These are phyloP conservation scores for Backusella luteola DNA, from an alignment of 192 early-diverging fungal genomes.

Conservation along the genomic window DNA sequence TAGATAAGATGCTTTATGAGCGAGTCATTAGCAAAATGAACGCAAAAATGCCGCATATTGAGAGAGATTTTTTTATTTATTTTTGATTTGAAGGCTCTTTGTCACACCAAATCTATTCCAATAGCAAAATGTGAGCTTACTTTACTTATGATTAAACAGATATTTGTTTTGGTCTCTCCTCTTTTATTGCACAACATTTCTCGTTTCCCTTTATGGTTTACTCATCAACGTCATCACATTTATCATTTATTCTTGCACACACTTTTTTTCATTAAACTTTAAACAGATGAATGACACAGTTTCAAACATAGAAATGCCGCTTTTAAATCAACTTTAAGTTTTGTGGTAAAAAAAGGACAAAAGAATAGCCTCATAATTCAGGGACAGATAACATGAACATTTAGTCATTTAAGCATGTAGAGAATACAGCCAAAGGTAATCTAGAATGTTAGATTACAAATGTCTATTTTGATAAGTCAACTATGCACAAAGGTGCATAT, in stretches of 20 bases:
- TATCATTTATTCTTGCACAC: neutral
- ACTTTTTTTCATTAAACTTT: neutral
- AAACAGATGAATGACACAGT: neutral
- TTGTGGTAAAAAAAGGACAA: neutral
- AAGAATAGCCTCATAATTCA: neutral
- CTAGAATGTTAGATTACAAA: neutral
- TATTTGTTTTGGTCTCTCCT: neutral
- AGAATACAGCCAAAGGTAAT: too few species aligned
- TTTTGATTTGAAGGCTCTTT: neutral
- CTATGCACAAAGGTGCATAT: neutral
- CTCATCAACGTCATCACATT: neutral
- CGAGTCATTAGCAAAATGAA: neutral
- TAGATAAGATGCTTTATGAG: neutral
- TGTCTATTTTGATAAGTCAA: neutral
- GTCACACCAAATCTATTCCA: slow-evolving; percentile 1
- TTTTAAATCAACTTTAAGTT: neutral
- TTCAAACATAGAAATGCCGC: neutral
- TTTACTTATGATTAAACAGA: neutral
- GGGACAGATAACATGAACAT: neutral
- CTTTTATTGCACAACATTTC: neutral
- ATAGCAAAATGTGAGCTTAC: slow-evolving; percentile 7
- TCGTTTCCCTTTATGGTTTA: neutral
- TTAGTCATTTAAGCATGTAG: neutral
- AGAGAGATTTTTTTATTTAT: neutral
- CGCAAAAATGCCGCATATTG: slow-evolving; percentile 6